Conservation (phyloP, 805 yeast genomes). For the Deakozyma indianensis region DNA sequence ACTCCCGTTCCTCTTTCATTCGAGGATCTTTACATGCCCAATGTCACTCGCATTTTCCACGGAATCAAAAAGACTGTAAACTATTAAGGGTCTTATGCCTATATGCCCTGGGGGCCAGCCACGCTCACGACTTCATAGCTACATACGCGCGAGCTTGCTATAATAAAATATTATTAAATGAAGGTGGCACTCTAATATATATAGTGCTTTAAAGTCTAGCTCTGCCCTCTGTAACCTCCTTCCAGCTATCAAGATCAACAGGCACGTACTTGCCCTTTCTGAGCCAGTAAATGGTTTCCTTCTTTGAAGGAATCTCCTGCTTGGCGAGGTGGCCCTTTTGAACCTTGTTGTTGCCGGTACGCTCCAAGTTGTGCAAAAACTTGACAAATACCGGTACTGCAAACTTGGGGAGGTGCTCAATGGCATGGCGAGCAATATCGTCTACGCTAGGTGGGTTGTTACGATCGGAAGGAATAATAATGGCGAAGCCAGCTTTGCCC, state of each 20-base stretch:
- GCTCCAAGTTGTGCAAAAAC: slow-evolving; percentile 44
- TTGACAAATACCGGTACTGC: slow-evolving; percentile 78
- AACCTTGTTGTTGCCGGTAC: slow-evolving; percentile 78
- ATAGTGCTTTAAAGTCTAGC: slow-evolving; percentile 13
- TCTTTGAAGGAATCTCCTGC: slow-evolving; percentile 21
- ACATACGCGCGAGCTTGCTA: background rate
- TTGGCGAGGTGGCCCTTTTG: slow-evolving; percentile 41
- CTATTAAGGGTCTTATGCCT: too few species aligned
- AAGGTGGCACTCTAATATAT: background rate
- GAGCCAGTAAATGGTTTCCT: slow-evolving; percentile 60
- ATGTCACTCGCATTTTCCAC: slow-evolving; percentile 25
- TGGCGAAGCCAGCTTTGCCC: slow-evolving; percentile 89
- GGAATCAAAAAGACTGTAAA: slow-evolving; percentile 16
- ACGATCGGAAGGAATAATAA: slow-evolving; percentile 38
- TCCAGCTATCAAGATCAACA: slow-evolving; percentile 47
- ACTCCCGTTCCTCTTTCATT: slow-evolving; percentile 94
- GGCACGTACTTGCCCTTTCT: slow-evolving; percentile 38
- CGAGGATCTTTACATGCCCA: slow-evolving; percentile 95
- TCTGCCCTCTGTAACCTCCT: slow-evolving; percentile 15
- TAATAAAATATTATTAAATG: too few species aligned
- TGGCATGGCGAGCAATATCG: slow-evolving; percentile 24
- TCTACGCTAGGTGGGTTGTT: slow-evolving; percentile 23
- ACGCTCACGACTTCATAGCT: too few species aligned
- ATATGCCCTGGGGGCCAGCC: too few species aligned
- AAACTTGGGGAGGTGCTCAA: slow-evolving; percentile 52